Conservation (phyloP, 225 moss, liverwort and hornwort species). For the Lunularia cruciata region DNA sequence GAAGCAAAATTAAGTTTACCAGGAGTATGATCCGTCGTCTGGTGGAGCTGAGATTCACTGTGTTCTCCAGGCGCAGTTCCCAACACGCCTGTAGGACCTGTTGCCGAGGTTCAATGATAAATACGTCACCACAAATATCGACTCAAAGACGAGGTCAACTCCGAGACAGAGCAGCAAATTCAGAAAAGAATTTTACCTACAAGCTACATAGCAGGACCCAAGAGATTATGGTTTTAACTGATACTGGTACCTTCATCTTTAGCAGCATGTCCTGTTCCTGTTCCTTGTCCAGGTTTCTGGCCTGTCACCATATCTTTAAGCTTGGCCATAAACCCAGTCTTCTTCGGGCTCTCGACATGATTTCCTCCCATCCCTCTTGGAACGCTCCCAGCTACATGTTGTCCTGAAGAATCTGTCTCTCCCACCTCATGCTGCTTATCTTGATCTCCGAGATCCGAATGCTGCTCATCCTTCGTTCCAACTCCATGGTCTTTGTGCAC, state of each 20-base stretch:
- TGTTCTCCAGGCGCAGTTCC: no score
- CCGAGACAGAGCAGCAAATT: no score
- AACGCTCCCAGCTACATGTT: neutral
- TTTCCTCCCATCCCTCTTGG: neutral
- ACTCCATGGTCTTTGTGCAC: neutral
- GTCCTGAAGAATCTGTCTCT: neutral
- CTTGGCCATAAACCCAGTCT: slow-evolving; percentile 6
- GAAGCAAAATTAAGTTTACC: no score
- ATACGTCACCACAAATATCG: neutral
- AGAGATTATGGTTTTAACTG: neutral
- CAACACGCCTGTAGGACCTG: no score
- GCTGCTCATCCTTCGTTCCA: neutral
- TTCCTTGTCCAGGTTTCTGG: slow-evolving; percentile 28
- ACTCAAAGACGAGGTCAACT: no score
- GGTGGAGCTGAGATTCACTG: no score
- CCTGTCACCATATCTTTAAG: slow-evolving; percentile 29
- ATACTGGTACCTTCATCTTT: slow-evolving; percentile 17
- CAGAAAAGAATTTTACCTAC: no score
- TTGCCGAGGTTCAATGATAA: no score
- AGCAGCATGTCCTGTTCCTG: slow-evolving; percentile 22
- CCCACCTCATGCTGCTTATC: slow-evolving; percentile 12
- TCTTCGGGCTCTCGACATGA: neutral
- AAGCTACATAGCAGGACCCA: neutral
- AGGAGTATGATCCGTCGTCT: no score
- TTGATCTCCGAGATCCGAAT: slow-evolving; percentile 12